Evolutionary conservation across 2,329 filamentous ascomycete species (phyloP).

Genomic region (Atkinsonella hypoxylon): DNA sequence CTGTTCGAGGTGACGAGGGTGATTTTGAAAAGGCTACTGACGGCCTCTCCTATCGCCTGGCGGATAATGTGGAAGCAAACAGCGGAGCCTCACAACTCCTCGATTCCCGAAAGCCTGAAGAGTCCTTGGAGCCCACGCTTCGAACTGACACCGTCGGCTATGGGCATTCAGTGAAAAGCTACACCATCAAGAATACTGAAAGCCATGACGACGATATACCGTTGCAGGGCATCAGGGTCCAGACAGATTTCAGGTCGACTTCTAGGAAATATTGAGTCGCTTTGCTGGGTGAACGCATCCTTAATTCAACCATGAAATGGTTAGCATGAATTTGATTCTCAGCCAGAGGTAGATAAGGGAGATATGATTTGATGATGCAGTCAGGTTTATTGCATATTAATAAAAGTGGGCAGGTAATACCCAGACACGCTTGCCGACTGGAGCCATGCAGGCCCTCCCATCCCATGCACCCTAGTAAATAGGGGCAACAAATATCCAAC

Average conservation of each 20-base stretch:
- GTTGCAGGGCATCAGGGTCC: constrained; percentile 25
- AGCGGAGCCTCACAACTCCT: constrained; percentile 6
- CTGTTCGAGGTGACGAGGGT: constrained; percentile 5
- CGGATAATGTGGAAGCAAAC: constrained; percentile 19
- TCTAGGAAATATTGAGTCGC: not conserved
- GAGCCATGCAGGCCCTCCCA: too few relatives aligned
- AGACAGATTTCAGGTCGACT: constrained; percentile 22
- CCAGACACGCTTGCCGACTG: too few relatives aligned
- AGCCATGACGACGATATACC: constrained; percentile 25
- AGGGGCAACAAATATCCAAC: too few relatives aligned
- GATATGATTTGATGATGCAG: too few relatives aligned
- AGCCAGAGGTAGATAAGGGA: too few relatives aligned
- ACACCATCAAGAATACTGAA: constrained; percentile 15
- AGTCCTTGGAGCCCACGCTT: constrained; percentile 12
- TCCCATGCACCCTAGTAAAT: too few relatives aligned
- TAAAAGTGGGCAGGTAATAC: too few relatives aligned
- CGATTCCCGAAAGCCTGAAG: not conserved
- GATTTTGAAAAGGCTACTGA: constrained; percentile 6
- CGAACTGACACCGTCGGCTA: constrained; percentile 22
- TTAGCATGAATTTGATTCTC: not conserved
- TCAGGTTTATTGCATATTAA: too few relatives aligned
- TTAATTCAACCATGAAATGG: too few relatives aligned
- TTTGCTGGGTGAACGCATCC: not conserved
- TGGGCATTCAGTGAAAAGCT: constrained; percentile 20
- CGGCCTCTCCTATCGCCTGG: constrained; percentile 20